Evolutionary conservation across 2,329 filamentous ascomycete species (phyloP), one percentile per base, ranked within the genome.

Genomic region (Alternaria triticimaculans): DNA sequence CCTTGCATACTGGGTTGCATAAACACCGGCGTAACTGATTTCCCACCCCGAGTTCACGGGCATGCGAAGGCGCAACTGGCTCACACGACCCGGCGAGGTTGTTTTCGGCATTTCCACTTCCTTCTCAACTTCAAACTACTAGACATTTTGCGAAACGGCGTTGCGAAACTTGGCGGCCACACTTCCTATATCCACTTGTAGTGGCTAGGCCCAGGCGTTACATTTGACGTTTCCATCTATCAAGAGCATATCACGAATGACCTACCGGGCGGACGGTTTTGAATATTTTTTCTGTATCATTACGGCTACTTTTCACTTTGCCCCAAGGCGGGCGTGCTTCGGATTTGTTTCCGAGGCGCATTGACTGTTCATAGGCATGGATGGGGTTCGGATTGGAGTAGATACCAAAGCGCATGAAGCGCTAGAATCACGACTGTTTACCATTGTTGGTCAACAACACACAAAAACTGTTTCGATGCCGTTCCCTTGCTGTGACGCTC

Each of bases 1-100:
- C 62, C 64, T 72, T 70, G 72, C 74, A 78, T 79, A 73, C 60
- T 73, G 70, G 72, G 71, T 69, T 77, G 72, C 76, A 78, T 77
- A 33, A 46, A 65, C 57, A 71, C 60, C 64, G 77, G 77, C 76
- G 77, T 78, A 68, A 68, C 62, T 62, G 67, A 58, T 59, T 65
- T 69, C 67, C 64, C 57, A 64, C 28, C 45, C 61, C 63, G 60
- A 68, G 14, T 56, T 44, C 58, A 61, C 68, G 41, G 28, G 67
- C 66, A 72, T 70, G 72, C 75, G 70, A 74, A 54, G 76, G 76
- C 73, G 76, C 59, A 74, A 72, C 55, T 70, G 76, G 76, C 75
- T 67, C 48, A 68, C 60, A 45, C 69, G 64, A 68, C 55, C 72
- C 68, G 72, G 74, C 72, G 73, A 62, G 68, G 68, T 74, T 72